These are phyloP conservation scores for Penicillium concentricum DNA, from an alignment of 2,329 filamentous ascomycete genomes.

Conservation along the genomic window DNA sequence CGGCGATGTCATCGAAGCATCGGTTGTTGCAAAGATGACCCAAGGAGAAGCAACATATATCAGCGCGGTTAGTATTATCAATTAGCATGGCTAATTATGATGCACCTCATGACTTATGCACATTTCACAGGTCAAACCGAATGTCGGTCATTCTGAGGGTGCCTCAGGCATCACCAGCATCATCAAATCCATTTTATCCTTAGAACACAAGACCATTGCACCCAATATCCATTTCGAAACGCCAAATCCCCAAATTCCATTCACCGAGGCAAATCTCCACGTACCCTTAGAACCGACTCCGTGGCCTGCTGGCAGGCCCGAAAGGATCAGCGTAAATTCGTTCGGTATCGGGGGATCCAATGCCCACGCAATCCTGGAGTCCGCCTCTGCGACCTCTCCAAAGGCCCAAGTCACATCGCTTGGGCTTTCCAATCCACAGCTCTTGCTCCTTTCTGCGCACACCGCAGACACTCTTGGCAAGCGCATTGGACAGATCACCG, in stretches of 20 bases:
- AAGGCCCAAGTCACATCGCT: not conserved
- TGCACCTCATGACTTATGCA: not conserved
- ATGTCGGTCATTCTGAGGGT: slow-evolving; percentile 29
- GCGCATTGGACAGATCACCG: slow-evolving; percentile 4
- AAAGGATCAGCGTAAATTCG: slow-evolving; percentile 33
- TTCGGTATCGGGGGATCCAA: slow-evolving; percentile 34
- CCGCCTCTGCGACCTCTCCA: not conserved
- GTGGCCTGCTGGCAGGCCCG: slow-evolving; percentile 26
- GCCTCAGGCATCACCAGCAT: slow-evolving; percentile 28
- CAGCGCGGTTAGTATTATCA: slow-evolving; percentile 10
- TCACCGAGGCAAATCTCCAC: slow-evolving; percentile 12
- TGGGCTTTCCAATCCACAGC: not conserved
- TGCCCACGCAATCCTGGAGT: slow-evolving; percentile 22
- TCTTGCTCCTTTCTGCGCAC: slow-evolving; percentile 20
- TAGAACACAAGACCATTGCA: slow-evolving; percentile 25
- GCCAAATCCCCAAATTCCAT: slow-evolving; percentile 29
- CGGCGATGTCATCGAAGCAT: slow-evolving; percentile 18
- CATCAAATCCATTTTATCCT: slow-evolving; percentile 25
- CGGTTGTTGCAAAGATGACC: slow-evolving; percentile 15
- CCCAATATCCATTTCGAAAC: slow-evolving; percentile 31
- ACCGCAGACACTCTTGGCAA: slow-evolving; percentile 9
- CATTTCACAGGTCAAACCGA: slow-evolving; percentile 24
- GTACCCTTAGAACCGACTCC: slow-evolving; percentile 18
- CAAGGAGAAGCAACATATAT: slow-evolving; percentile 16
- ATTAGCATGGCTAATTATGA: fast-evolving